Evolutionary conservation across 2,329 filamentous ascomycete species (phyloP).

Genomic region (Plenodomus tracheiphilus): DNA sequence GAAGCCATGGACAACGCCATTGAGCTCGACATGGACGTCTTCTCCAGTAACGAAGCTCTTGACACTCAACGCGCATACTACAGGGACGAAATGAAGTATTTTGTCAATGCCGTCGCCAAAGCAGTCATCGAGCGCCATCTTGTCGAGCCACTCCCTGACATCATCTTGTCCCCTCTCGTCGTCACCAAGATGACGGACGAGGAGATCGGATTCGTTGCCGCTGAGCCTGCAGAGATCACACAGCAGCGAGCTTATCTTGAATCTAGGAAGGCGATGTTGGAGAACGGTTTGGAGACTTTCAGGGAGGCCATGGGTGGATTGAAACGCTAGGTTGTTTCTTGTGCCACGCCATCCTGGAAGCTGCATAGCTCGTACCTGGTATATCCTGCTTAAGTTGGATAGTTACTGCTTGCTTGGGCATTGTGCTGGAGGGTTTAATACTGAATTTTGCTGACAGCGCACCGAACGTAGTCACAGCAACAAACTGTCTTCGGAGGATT

Average conservation of each 20-base stretch:
- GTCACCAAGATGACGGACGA: constrained; percentile 40
- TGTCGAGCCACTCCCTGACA: constrained; percentile 30
- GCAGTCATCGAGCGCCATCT: constrained; percentile 47
- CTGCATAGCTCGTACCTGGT: too few relatives aligned
- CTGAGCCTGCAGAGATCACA: constrained; percentile 36
- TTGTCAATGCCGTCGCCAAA: constrained; percentile 39
- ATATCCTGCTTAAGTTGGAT: too few relatives aligned
- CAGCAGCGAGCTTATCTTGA: constrained; percentile 34
- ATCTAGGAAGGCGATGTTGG: constrained; percentile 35
- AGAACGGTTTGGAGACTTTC: constrained; percentile 42
- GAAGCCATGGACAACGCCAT: constrained; percentile 4
- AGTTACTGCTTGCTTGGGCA: too few relatives aligned
- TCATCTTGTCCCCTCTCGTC: constrained; percentile 35
- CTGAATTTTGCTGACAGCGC: too few relatives aligned
- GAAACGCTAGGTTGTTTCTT: constrained; percentile 4
- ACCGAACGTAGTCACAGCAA: too few relatives aligned
- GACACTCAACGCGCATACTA: constrained; percentile 44
- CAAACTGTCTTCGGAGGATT: too few relatives aligned
- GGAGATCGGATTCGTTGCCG: constrained; percentile 38
- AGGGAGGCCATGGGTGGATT: constrained; percentile 27
- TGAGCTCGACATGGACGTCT: constrained; percentile 40
- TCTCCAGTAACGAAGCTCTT: constrained; percentile 41
- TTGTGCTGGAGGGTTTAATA: too few relatives aligned
- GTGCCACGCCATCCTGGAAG: too few relatives aligned
- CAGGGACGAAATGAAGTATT: constrained; percentile 44